Base-by-base conservation (phyloP, 352 stramenopile genomes). In the Phytophthora melonis region DNA sequence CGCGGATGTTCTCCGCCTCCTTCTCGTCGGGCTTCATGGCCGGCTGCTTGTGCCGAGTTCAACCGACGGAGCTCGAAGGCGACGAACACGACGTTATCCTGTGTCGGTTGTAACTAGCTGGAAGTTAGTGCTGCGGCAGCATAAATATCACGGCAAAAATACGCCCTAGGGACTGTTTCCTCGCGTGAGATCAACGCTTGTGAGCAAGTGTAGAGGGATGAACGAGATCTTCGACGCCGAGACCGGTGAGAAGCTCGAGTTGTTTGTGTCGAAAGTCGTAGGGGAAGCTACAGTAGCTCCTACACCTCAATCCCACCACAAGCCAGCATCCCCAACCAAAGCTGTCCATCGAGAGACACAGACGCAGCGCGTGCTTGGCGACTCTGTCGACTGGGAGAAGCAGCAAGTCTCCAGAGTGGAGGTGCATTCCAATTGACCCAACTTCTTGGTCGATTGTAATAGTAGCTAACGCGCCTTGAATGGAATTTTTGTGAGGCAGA, bases 1-100 rank as follows among this genome's bases (percentile, higher is more conserved):
- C 94, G 63, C 90, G 89, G 67, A 98, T 96, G 82, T 98, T 98
- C 63, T 94, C 89, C 36, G 84, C 87, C 62, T 95, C 87, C 63
- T 93, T 91, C 57, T 92, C 84, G 30, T 95, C 88, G 41, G 86
- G 63, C 70, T 92, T 93, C 86, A 93, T 94, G 13, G 36, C 63
- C 86, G 83, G 74, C 87, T 90, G 32, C 43, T 58, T 23, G 53
- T 39, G 18, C 36, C 18, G 27, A 55, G 25, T 32, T 64, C 57
- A 64, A 53, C 18, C 7, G 9, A 16, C 41, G 10, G 58, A 73
- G 45, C n/a, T 58, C 3, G 43, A 25, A 30, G 47, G 27, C 23
- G 11, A 66, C 32, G 39, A 64, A 63, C 55, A 58, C 32, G 11
- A 47, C 21, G 52, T 49, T 64, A 41, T 34, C 30, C 5, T 9